phyloP scores from a whole-genome alignment of 2,329 filamentous ascomycete genomes.

The Fusarium sp. region DNA sequence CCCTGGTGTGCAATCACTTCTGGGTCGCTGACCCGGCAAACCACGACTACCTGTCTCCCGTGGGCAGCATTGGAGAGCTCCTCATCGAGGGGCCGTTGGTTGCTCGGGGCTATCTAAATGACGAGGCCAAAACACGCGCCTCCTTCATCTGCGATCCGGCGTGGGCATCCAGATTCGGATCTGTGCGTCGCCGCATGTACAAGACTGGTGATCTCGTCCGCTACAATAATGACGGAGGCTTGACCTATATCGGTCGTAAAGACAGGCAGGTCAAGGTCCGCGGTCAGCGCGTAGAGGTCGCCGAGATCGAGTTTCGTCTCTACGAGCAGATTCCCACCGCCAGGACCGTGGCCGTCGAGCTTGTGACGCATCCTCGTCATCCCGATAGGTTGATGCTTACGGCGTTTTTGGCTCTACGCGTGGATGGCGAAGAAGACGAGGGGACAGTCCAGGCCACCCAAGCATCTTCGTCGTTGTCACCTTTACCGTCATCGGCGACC shows the following conservation, averaged over 20 bases:
- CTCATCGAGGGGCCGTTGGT: constrained; percentile 16
- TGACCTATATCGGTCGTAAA: constrained; percentile 64
- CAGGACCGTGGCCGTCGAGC: constrained; percentile 13
- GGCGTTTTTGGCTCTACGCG: constrained; percentile 10
- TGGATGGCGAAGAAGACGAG: constrained; percentile 15
- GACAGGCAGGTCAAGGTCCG: constrained; percentile 70
- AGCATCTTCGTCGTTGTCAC: constrained; percentile 14
- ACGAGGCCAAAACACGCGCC: constrained; percentile 21
- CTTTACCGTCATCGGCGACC: constrained; percentile 13
- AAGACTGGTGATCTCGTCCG: constrained; percentile 40
- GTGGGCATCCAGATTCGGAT: constrained; percentile 19
- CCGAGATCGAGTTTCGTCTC: constrained; percentile 41
- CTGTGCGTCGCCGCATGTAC: constrained; percentile 29
- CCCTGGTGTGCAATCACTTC: constrained; percentile 14
- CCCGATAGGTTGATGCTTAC: constrained; percentile 16
- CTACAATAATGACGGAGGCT: constrained; percentile 52
- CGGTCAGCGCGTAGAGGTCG: constrained; percentile 67
- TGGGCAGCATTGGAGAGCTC: constrained; percentile 15
- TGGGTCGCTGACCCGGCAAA: constrained; percentile 13
- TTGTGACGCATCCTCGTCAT: constrained; percentile 14
- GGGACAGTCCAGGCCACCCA: constrained; percentile 12
- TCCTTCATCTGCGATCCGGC: constrained; percentile 50
- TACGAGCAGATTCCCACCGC: constrained; percentile 23
- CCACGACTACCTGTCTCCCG: constrained; percentile 12
- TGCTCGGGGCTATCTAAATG: constrained; percentile 16